Evolutionary conservation across 441 rosid genomes (phyloP).

Genomic region (Croton laevigatus): DNA sequence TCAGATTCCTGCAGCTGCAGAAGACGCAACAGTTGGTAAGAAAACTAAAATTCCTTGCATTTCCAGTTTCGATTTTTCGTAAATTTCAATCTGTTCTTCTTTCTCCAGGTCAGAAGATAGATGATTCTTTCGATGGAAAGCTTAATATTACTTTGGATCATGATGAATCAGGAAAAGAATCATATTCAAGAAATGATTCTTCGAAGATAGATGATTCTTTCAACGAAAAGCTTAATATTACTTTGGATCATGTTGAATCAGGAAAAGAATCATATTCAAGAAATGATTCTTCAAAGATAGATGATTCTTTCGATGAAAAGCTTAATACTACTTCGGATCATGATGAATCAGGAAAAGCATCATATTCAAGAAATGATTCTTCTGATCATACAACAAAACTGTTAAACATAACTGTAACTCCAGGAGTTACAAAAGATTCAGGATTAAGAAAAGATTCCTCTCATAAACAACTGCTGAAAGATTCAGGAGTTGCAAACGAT

Average conservation of each 20-base stretch:
- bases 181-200: constrained; percentile 11
- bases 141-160: too few relatives aligned
- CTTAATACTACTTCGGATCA: too few relatives aligned
- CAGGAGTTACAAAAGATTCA: neutral
- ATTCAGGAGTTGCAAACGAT: too few relatives aligned
- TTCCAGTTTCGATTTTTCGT: neutral
- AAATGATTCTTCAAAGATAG: neutral
- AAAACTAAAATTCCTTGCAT: neutral
- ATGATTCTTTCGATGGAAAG: too few relatives aligned
- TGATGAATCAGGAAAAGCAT: neutral
- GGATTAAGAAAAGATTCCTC: constrained; percentile 6
- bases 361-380: constrained; percentile 11
- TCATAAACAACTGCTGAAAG: too few relatives aligned
- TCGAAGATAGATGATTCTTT: neutral
- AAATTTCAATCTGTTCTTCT: neutral
- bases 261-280: neutral
- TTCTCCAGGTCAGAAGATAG: neutral
- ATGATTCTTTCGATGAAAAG: too few relatives aligned
- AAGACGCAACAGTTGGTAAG: constrained; percentile 1
- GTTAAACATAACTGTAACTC: too few relatives aligned
- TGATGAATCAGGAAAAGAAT: neutral
- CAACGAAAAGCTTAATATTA: neutral
- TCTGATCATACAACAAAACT: too few relatives aligned
- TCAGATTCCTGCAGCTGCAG: neutral
- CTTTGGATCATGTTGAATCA: neutral